These are phyloP conservation scores for Xylaria bambusicola DNA, from an alignment of 495 filamentous ascomycete genomes.

Conservation along the genomic window DNA sequence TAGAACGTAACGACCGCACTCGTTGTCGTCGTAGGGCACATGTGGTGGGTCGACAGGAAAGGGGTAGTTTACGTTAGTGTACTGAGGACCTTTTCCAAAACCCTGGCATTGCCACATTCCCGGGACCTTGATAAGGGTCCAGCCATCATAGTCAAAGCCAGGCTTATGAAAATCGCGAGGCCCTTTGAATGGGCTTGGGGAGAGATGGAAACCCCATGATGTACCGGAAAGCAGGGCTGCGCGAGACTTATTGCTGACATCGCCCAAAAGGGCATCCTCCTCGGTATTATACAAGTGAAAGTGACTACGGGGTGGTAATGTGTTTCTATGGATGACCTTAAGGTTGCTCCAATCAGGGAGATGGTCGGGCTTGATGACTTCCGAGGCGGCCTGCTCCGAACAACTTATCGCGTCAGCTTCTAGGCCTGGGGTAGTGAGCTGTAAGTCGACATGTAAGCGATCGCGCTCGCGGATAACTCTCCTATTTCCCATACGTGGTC, in stretches of 20 bases:
- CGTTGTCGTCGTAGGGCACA: conserved; percentile 64
- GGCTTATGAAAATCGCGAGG: conserved; percentile 44
- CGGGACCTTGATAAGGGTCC: conserved; percentile 63
- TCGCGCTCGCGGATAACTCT: conserved; percentile 8
- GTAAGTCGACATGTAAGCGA: conserved; percentile 27
- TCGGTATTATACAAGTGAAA: conserved; percentile 53
- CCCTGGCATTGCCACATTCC: conserved; percentile 74
- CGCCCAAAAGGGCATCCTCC: conserved; percentile 30
- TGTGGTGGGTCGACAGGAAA: conserved; percentile 63
- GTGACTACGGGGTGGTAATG: conserved; percentile 61
- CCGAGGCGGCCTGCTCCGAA: not conserved
- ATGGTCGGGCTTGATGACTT: conserved; percentile 28
- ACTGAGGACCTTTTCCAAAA: conserved; percentile 62
- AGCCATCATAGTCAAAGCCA: conserved; percentile 37
- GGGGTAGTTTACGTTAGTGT: conserved; percentile 66
- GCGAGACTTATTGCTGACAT: conserved; percentile 34
- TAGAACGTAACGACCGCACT: conserved; percentile 63
- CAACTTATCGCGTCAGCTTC: not conserved
- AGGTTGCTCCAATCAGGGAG: conserved; percentile 63
- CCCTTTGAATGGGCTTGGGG: conserved; percentile 49
- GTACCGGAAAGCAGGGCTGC: conserved; percentile 54
- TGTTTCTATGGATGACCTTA: conserved; percentile 63
- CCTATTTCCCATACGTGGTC: not conserved
- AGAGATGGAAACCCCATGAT: conserved; percentile 62
- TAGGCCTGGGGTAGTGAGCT: conserved; percentile 16